Base-by-base conservation (phyloP, 2,329 filamentous ascomycete species). In the Stachybotrys chartarum region DNA sequence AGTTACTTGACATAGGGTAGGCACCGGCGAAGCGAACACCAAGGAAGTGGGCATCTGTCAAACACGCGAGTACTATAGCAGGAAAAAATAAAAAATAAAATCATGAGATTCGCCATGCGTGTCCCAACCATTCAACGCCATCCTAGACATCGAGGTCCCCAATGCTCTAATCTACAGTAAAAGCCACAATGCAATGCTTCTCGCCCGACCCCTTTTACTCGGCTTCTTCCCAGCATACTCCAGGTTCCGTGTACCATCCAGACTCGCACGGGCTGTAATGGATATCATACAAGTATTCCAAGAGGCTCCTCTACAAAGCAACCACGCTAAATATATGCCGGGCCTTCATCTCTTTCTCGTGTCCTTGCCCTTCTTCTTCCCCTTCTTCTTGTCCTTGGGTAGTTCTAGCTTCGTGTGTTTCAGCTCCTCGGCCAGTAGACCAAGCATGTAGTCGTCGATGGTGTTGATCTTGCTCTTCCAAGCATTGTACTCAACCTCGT, bases 371-470 rank as follows among this genome's bases (percentile, higher is more conserved):
- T 77, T 79, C 58, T 76, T 83, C 69, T 82, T 85, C 42, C 77
- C 76, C 69, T 79, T 84, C 68, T 83, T 85, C 68, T 82, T 84
- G 62, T 87, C 84, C 70, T 78, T 83, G 6, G 84, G 84, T 32
- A 87, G 66, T 59, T 87, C 84, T 55, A 87, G 70, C 52, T 81
- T 77, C 30, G 82, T 83, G 51, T 80, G 76, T 63, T 81, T 79
- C 24, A 87, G 73, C 66, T 79, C 76, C 59, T 73, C 84, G 50
- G 80, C 78, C 84, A 92, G 90, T 55, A 82, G 81, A 42, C 75
- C 74, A 52, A 94, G 73, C 79, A 94, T 86, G 66, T 88, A 91
- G 53, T 91, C 85, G 66, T 93, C 90, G 55, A 91, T 82, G 46
- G 82, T 84, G 53, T 74, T 73, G 56, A 87, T 78, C 54, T 67